A percentile compares a stretch with the other conserved stretches of the same genome.
Evolutionary conservation across 805 yeast genomes (phyloP).

Genomic region (Nakazawaea molendinolei): DNA sequence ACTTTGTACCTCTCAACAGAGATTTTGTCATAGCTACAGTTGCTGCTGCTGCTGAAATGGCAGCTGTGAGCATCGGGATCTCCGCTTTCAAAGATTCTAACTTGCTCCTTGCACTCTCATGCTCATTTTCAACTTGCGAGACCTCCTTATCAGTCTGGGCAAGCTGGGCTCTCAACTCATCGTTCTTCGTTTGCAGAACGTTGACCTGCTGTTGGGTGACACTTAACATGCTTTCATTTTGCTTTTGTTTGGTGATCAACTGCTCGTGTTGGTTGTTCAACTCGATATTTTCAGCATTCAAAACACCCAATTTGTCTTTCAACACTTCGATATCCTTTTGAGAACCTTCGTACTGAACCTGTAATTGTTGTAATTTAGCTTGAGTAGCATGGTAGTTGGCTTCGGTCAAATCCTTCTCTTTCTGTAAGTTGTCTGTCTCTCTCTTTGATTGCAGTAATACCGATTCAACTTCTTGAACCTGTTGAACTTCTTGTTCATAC

Average conservation of each 20-base stretch:
- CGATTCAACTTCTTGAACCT: slow-evolving; percentile 66
- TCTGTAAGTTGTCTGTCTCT: slow-evolving; percentile 64
- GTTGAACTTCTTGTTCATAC: slow-evolving; percentile 73
- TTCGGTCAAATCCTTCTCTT: slow-evolving; percentile 70
- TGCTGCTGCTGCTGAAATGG: slow-evolving; percentile 19
- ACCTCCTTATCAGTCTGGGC: slow-evolving; percentile 21
- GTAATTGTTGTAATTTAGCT: slow-evolving; percentile 53
- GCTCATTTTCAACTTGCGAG: slow-evolving; percentile 29
- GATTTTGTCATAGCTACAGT: slow-evolving; percentile 15
- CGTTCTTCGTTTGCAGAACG: slow-evolving; percentile 45
- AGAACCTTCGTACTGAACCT: slow-evolving; percentile 54
- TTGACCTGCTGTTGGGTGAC: slow-evolving; percentile 68
- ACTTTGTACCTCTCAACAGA: slow-evolving; percentile 9
- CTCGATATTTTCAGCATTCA: slow-evolving; percentile 62
- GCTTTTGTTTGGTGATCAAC: slow-evolving; percentile 47
- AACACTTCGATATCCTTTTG: slow-evolving; percentile 59
- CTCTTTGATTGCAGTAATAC: slow-evolving; percentile 49
- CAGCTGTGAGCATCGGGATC: slow-evolving; percentile 23
- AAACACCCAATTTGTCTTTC: slow-evolving; percentile 59
- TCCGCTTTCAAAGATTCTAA: slow-evolving; percentile 25
- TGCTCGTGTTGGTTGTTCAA: slow-evolving; percentile 49
- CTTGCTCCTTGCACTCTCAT: slow-evolving; percentile 30
- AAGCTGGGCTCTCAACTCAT: slow-evolving; percentile 25
- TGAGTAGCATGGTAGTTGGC: slow-evolving; percentile 72
- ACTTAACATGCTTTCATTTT: slow-evolving; percentile 54